Percentiles rank a stretch among this genome's conserved stretches.
phyloP scores from a whole-genome alignment of 2,329 filamentous ascomycete species.

The Ascochyta rabiei region DNA sequence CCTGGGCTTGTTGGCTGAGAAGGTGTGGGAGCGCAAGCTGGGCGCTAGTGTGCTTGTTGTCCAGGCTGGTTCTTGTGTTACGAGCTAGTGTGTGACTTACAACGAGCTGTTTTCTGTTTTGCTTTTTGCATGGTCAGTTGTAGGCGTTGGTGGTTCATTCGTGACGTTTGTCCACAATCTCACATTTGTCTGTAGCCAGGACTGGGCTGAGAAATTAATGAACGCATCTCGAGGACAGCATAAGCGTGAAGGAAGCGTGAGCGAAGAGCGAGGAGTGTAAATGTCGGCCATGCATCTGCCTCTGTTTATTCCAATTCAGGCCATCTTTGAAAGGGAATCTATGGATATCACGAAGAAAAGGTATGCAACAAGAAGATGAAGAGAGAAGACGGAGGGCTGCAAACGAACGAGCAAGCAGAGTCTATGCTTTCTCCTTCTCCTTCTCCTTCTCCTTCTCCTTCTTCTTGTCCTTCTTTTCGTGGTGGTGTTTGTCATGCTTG shows the following conservation, averaged over 20 bases:
- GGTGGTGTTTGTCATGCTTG: conserved; percentile 74
- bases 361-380: conserved; percentile 18
- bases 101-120: no score
- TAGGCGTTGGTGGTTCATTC: no score
- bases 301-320: conserved; percentile 5
- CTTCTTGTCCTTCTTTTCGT: conserved; percentile 45
- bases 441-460: conserved; percentile 33
- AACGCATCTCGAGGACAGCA: neutral
- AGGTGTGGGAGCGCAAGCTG: conserved; percentile 64
- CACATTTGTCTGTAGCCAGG: neutral
- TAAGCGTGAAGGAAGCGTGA: neutral
- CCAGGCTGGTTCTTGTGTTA: conserved; percentile 57
- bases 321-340: conserved; percentile 26
- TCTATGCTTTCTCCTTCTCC: conserved; percentile 3
- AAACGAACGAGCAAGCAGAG: neutral
- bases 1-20: conserved; percentile 65
- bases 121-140: no score
- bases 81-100: neutral
- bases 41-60: conserved; percentile 73
- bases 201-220: neutral
- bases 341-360: conserved; percentile 35
- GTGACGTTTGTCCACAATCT: no score
- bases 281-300: neutral
- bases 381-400: neutral
- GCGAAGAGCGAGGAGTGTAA: neutral